Evolutionary conservation across 2,329 filamentous ascomycete species (phyloP).

Genomic region (Dothistroma pini): DNA sequence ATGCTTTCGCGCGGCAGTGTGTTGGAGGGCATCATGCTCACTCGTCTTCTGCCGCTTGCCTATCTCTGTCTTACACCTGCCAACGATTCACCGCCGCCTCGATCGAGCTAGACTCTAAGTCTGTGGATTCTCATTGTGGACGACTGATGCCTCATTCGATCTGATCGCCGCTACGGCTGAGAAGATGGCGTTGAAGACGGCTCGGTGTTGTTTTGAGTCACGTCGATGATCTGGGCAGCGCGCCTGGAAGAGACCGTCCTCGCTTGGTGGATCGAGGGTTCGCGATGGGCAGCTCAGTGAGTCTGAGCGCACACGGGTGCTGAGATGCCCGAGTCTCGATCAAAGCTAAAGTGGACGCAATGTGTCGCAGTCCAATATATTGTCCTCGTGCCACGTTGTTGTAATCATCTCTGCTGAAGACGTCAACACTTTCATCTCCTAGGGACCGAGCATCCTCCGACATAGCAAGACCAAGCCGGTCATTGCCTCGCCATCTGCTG

Average conservation of each 20-base stretch:
- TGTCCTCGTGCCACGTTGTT: neutral
- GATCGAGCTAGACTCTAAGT: neutral
- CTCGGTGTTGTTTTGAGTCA: slow-evolving; percentile 2
- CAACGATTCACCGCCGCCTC: neutral
- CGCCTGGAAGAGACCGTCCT: neutral
- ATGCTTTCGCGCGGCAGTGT: neutral
- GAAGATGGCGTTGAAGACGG: neutral
- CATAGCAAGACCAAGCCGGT: neutral
- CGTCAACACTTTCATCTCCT: neutral
- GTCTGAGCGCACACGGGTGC: slow-evolving; percentile 2
- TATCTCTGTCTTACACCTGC: neutral
- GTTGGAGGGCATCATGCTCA: neutral
- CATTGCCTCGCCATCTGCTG: neutral
- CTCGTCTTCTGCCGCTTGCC: neutral
- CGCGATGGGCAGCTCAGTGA: neutral
- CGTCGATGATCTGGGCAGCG: neutral
- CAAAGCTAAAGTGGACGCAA: neutral
- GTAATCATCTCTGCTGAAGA: neutral
- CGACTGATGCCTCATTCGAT: neutral
- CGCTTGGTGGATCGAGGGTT: neutral
- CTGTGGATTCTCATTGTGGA: neutral
- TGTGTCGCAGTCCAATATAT: neutral
- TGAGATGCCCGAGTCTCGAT: neutral
- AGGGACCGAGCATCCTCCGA: neutral
- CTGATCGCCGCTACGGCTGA: neutral